Conservation (phyloP, 129 eudicot species). For the Escallonia rubra region DNA sequence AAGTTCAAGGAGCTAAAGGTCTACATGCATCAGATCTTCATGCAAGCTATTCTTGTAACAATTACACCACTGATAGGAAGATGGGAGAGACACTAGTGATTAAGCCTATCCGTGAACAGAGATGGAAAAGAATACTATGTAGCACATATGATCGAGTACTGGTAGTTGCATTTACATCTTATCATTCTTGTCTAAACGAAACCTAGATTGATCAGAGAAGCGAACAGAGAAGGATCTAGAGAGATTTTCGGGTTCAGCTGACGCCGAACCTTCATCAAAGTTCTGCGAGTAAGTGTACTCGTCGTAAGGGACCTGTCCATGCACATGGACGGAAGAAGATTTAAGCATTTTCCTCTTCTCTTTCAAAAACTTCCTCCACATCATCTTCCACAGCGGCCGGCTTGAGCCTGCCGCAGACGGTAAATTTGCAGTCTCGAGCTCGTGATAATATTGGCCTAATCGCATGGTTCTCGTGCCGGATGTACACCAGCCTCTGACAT, state of each 20-base stretch:
- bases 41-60: too few relatives aligned
- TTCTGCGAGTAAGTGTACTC: slow-evolving; percentile 18
- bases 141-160: too few relatives aligned
- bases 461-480: slow-evolving; percentile 8
- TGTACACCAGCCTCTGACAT: slow-evolving; percentile 14
- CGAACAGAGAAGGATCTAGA: slow-evolving; percentile 24
- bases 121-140: too few relatives aligned
- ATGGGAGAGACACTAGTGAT: too few relatives aligned
- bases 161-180: too few relatives aligned
- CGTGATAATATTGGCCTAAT: neutral
- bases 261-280: slow-evolving; percentile 24
- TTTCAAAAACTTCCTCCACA: slow-evolving; percentile 21
- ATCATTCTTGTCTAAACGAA: neutral
- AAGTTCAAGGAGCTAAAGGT: too few relatives aligned
- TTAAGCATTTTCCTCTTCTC: slow-evolving; percentile 18
- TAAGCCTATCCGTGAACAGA: too few relatives aligned
- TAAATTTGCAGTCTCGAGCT: neutral
- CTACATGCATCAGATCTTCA: too few relatives aligned
- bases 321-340: neutral
- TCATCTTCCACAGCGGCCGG: slow-evolving; percentile 14
- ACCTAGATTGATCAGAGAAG: slow-evolving; percentile 17
- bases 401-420: neutral
- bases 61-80: too few relatives aligned
- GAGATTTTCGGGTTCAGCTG: slow-evolving; percentile 14
- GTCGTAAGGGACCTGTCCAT: slow-evolving; percentile 17